A percentile compares a stretch with the other conserved stretches of the same genome.
Conservation (phyloP, 768 basidiomycete genomes). For the Calocera cornea region DNA sequence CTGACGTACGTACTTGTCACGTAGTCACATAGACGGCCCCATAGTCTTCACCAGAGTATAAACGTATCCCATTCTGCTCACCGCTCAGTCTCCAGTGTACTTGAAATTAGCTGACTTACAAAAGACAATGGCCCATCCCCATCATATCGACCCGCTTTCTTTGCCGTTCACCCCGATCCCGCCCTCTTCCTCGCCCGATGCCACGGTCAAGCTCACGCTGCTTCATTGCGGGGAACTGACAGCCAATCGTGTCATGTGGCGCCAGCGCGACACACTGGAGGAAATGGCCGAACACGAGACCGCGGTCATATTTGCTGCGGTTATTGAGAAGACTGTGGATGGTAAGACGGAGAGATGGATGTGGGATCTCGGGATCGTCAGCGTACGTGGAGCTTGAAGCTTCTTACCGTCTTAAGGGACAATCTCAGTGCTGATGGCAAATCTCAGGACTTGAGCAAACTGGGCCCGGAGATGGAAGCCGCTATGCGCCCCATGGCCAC, state of each 20-base stretch:
- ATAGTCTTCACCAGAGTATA: no score
- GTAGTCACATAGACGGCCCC: no score
- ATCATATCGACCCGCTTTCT: neutral
- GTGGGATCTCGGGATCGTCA: constrained; percentile 17
- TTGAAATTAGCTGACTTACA: neutral
- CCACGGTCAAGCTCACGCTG: constrained; percentile 12
- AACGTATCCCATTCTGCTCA: no score
- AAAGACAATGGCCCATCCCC: neutral
- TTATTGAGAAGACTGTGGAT: constrained; percentile 14
- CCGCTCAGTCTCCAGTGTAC: no score
- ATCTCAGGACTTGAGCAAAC: neutral
- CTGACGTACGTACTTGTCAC: no score
- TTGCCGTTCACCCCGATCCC: constrained; percentile 9
- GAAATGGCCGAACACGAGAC: constrained; percentile 10
- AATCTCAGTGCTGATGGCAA: neutral
- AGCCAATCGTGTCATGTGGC: constrained; percentile 6
- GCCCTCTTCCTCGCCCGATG: neutral
- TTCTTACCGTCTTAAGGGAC: neutral
- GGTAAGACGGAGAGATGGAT: constrained; percentile 9
- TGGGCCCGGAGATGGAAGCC: neutral
- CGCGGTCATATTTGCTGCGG: constrained; percentile 11
- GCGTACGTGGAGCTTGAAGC: neutral
- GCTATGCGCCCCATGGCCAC: constrained; percentile 6
- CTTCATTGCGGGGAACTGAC: constrained; percentile 12
- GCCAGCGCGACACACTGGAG: constrained; percentile 2